phyloP scores from a whole-genome alignment of 306 rosid genomes.

The Quercus glauca region DNA sequence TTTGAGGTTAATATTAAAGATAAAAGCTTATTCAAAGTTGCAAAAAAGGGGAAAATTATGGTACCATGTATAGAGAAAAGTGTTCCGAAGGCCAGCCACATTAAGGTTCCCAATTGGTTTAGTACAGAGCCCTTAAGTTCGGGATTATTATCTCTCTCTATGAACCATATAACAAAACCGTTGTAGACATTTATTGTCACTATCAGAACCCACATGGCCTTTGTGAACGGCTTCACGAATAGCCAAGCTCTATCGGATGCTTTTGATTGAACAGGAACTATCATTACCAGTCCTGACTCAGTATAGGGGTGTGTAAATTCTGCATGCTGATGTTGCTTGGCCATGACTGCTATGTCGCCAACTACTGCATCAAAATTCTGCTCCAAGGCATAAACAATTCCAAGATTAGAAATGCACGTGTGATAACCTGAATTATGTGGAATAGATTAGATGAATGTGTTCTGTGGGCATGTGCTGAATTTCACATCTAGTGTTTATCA shows the following conservation, averaged over 20 bases:
- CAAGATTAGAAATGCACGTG: background rate
- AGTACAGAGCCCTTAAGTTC: constrained; percentile 29
- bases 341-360: constrained; percentile 38
- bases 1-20: no score
- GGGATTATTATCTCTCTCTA: constrained; percentile 33
- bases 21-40: no score
- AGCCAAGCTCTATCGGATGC: constrained; percentile 22
- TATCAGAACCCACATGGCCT: constrained; percentile 40
- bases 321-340: constrained; percentile 25
- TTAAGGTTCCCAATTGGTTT: constrained; percentile 36
- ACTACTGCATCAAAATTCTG: constrained; percentile 48
- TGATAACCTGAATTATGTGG: no score
- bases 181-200: constrained; percentile 29
- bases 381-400: background rate
- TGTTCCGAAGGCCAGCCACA: constrained; percentile 43
- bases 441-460: no score
- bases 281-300: constrained; percentile 44
- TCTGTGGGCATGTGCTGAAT: no score
- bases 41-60: background rate
- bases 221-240: constrained; percentile 44
- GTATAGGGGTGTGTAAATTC: constrained; percentile 45
- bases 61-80: constrained; percentile 41
- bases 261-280: constrained; percentile 35
- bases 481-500: no score
- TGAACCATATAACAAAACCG: constrained; percentile 48